Evolutionary conservation across 306 rosid species (phyloP), one percentile per base, ranked within the genome.

Genomic region (Cicer arietinum): DNA sequence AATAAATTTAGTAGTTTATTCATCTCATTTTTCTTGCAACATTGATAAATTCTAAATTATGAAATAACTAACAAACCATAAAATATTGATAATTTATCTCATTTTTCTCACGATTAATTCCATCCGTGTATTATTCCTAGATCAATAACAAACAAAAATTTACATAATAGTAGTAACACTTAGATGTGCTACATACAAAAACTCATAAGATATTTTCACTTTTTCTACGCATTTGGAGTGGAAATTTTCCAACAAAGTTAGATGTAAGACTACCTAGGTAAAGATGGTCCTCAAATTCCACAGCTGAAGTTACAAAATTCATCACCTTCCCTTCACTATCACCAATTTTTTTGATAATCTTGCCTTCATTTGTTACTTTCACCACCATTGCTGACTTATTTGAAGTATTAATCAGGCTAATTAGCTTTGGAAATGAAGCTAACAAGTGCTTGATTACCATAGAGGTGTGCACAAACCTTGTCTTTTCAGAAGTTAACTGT

Each of bases 261-360:
- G 86, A 63, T 20, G 69, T 75, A 3, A 89, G 82, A 77, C 82
- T 82, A 57, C 92, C 96, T 46, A 93, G 16, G 75, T 93, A 93
- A 40, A 93, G 89, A 83, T 90, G 87, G 42, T 70, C 86, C 64
- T 88, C 88, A 51, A 86, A 90, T 71, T 90, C 93, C 14, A 93
- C 0, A 69, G 87, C 92, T 43, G 89, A 68, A 30, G 98, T 93
- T 45, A 90, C 87, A 44, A 88, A 81, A 42, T 11, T 69, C 46
- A 86, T 79, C 12, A 85, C 89, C 52, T 87, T 86, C 6, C 96
- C 93, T 22, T 69, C 20, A 8, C 74, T 73, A 77, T 93, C 95
- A 39, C 80, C 91, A 9, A 90, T 71, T 47, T 30, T 79, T 68
- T 43, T 76, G 6, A 83, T 69, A 9, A 93, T 90, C 25, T 68